Conservation (phyloP, 2,329 filamentous ascomycete species). For the Trichoderma arundinaceum region DNA sequence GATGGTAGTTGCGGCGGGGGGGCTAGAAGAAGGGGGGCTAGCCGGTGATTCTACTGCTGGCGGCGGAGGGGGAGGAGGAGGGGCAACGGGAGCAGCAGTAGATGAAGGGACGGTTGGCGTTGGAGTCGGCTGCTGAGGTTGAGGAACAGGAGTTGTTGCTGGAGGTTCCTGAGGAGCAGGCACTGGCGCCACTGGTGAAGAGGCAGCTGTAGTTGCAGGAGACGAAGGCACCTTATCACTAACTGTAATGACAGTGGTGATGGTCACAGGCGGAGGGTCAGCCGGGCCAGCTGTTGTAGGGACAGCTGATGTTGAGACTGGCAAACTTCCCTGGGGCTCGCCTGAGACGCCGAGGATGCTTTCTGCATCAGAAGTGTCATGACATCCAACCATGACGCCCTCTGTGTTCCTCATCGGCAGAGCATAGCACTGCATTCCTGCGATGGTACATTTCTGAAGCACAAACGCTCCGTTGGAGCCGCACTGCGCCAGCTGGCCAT, state of each 20-base stretch:
- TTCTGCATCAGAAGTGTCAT: conserved; percentile 48
- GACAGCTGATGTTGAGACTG: not conserved
- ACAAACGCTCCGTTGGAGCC: conserved; percentile 48
- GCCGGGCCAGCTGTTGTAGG: conserved; percentile 33
- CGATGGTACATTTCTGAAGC: conserved; percentile 46
- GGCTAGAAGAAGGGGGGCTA: not conserved
- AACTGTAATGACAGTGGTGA: conserved; percentile 42
- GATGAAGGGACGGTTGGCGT: conserved; percentile 1
- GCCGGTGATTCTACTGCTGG: conserved; percentile 22
- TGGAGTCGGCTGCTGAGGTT: not conserved
- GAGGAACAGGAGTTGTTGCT: conserved; percentile 17
- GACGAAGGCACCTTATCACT: conserved; percentile 35
- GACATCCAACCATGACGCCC: conserved; percentile 58
- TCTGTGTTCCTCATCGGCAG: conserved; percentile 57
- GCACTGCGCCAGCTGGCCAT: conserved; percentile 57
- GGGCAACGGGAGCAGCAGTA: conserved; percentile 23
- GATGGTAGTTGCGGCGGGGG: conserved; percentile 35
- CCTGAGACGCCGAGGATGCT: conserved; percentile 47
- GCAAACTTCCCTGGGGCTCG: conserved; percentile 23
- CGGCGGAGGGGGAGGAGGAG: conserved; percentile 27
- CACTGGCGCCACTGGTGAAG: conserved; percentile 19
- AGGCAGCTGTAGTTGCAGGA: conserved; percentile 15
- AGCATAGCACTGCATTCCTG: conserved; percentile 55
- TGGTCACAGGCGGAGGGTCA: conserved; percentile 36
- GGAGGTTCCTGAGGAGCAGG: conserved; percentile 20